Conservation (phyloP, 768 basidiomycete species). For the Termitomyces sp. region DNA sequence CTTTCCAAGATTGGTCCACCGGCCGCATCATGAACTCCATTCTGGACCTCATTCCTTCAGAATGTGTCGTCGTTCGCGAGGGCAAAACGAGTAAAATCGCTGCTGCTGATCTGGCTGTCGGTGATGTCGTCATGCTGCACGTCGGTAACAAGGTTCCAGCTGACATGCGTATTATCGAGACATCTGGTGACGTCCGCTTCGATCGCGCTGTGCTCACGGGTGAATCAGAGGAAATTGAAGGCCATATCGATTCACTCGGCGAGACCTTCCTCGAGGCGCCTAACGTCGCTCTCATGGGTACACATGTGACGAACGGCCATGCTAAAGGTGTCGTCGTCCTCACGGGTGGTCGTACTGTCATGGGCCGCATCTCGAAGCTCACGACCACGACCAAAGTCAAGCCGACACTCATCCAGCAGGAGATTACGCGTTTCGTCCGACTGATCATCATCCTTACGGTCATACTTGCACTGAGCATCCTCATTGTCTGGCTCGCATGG, state of each 20-base stretch:
- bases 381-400: slow-evolving; percentile 42
- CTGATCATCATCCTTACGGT: slow-evolving; percentile 38
- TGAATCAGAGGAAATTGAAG: slow-evolving; percentile 42
- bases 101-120: slow-evolving; percentile 10
- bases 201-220: slow-evolving; percentile 52
- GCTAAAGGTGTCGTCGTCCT: slow-evolving; percentile 37
- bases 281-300: slow-evolving; percentile 44
- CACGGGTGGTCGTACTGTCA: slow-evolving; percentile 36
- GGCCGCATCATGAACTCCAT: slow-evolving; percentile 17
- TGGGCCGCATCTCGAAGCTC: slow-evolving; percentile 53
- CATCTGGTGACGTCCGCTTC: slow-evolving; percentile 45
- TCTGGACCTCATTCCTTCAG: slow-evolving; percentile 13
- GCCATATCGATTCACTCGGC: slow-evolving; percentile 36
- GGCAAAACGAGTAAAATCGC: slow-evolving; percentile 11
- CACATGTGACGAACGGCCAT: slow-evolving; percentile 35
- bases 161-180: slow-evolving; percentile 51
- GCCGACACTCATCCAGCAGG: slow-evolving; percentile 41
- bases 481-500: slow-evolving; percentile 40
- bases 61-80: slow-evolving; percentile 13
- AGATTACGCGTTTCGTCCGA: slow-evolving; percentile 49
- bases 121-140: slow-evolving; percentile 11
- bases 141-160: slow-evolving; percentile 16
- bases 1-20: slow-evolving; percentile 11
- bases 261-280: slow-evolving; percentile 45
- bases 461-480: slow-evolving; percentile 36